Conservation (phyloP, 208 protist genomes). For the Leishmania arabica region DNA sequence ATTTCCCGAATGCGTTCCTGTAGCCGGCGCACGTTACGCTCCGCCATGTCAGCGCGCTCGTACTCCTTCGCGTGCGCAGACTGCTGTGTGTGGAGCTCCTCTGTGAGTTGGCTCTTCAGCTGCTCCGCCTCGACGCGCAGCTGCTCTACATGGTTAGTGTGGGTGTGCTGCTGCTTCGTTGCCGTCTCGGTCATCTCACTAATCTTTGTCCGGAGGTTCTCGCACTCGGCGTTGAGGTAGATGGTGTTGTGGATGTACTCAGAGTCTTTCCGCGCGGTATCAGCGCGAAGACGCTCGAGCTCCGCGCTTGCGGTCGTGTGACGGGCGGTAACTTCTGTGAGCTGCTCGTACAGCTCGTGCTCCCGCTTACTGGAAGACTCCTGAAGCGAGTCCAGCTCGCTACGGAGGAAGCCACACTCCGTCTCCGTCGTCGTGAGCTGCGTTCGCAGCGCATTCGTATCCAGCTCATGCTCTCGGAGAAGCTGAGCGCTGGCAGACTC, state of each 20-base stretch:
- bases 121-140: constrained; percentile 49
- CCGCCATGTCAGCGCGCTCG: constrained; percentile 55
- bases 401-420: constrained; percentile 24
- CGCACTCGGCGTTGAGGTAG: constrained; percentile 77
- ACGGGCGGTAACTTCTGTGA: constrained; percentile 76
- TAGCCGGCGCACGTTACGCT: constrained; percentile 51
- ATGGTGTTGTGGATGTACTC: constrained; percentile 80
- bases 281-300: constrained; percentile 40
- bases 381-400: constrained; percentile 37
- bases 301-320: constrained; percentile 65
- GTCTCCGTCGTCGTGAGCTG: constrained; percentile 27
- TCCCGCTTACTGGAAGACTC: constrained; percentile 30
- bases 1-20: constrained; percentile 47
- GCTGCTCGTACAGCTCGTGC: constrained; percentile 75
- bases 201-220: constrained; percentile 62
- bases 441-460: constrained; percentile 26
- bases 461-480: constrained; percentile 30
- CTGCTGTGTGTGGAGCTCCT: constrained; percentile 36
- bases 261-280: constrained; percentile 59
- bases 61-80: constrained; percentile 30
- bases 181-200: constrained; percentile 48
- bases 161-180: constrained; percentile 35
- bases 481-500: constrained; percentile 38
- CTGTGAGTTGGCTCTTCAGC: constrained; percentile 35
- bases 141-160: constrained; percentile 40